A percentile compares a stretch with the other conserved stretches of the same genome.
Evolutionary conservation across 2,329 filamentous ascomycete genomes (phyloP).

Genomic region (Penicillium sp.): DNA sequence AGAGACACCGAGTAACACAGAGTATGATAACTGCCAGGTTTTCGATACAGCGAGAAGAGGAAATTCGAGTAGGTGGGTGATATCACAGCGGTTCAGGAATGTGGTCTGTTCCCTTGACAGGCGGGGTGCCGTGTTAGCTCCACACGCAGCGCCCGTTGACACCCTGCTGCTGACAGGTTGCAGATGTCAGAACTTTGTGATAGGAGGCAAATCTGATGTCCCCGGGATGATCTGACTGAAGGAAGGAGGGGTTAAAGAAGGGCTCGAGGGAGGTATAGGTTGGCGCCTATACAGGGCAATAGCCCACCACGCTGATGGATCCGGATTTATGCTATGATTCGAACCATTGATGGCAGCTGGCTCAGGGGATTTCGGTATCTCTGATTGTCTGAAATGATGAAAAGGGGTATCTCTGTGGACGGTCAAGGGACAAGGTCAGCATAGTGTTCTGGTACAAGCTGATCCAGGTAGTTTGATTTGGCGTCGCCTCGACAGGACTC

Average conservation of each 20-base stretch:
- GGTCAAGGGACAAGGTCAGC: constrained; percentile 13
- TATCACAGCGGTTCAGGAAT: neutral
- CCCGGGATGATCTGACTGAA: neutral
- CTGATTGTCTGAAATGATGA: neutral
- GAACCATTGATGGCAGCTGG: constrained; percentile 10
- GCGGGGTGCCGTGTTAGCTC: neutral
- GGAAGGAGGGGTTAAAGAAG: neutral
- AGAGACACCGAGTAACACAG: neutral
- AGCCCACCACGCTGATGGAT: neutral
- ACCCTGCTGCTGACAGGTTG: neutral
- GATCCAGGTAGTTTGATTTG: constrained; percentile 17
- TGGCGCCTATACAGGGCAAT: neutral
- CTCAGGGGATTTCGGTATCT: neutral
- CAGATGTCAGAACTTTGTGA: constrained; percentile 3
- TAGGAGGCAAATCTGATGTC: neutral
- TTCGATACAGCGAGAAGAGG: neutral
- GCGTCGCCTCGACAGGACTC: constrained; percentile 7
- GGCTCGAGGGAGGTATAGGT: constrained; percentile 1
- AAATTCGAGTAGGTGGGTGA: neutral
- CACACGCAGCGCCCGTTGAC: neutral
- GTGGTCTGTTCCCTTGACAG: neutral
- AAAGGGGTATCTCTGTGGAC: constrained; percentile 21
- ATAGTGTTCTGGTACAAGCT: constrained; percentile 7
- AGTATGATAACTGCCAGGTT: constrained; percentile 5
- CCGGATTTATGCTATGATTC: constrained; percentile 5